These are phyloP conservation scores for Metarhizium humberi DNA, from an alignment of 2,329 filamentous ascomycete species.

Conservation along the genomic window DNA sequence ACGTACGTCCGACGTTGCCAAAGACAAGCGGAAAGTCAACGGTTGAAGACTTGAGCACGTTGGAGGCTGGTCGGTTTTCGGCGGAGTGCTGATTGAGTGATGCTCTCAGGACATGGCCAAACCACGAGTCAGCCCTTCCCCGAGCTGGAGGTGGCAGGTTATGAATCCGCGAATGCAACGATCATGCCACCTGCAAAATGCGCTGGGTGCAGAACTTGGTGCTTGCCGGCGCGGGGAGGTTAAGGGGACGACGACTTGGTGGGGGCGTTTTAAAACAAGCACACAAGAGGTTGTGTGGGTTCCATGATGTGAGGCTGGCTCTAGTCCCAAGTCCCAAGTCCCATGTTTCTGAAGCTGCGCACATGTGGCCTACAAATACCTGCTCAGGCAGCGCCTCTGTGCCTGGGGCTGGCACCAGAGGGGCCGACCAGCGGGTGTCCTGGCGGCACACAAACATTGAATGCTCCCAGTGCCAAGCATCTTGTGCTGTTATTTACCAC, in stretches of 20 bases:
- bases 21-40: neutral
- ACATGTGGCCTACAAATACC: no score
- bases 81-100: conserved; percentile 15
- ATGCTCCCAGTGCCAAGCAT: no score
- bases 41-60: neutral
- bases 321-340: neutral
- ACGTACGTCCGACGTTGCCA: conserved; percentile 1
- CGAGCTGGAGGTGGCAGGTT: conserved; percentile 16
- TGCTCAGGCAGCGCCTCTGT: no score
- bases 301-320: neutral
- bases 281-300: neutral
- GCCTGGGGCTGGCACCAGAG: no score
- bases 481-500: no score
- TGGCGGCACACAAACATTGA: no score
- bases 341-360: no score
- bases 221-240: neutral
- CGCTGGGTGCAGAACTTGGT: neutral
- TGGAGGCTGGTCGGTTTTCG: conserved; percentile 4
- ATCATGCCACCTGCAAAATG: conserved; percentile 11
- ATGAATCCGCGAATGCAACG: conserved; percentile 7
- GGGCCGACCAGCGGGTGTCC: no score
- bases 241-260: neutral
- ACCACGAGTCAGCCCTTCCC: conserved; percentile 18
- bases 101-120: conserved; percentile 24
- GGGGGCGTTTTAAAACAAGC: neutral